Conservation (phyloP, 768 basidiomycete species). For the Multifurca ochricompacta region DNA sequence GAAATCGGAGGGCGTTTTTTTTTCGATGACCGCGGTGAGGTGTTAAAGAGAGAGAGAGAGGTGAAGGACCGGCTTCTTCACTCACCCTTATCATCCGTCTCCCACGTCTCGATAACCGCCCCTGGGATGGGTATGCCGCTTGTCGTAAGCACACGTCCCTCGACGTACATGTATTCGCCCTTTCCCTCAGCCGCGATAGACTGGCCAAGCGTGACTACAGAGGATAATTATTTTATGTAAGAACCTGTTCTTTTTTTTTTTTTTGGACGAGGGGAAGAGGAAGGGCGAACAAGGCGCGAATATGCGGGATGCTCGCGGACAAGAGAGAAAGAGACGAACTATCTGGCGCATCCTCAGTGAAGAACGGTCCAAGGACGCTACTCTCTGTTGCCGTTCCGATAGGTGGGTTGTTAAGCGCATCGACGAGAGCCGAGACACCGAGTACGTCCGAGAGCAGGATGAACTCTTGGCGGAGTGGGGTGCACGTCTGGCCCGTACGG, state of each 20-base stretch:
- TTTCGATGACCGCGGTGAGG: background rate
- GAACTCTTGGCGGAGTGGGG: slow-evolving; percentile 58
- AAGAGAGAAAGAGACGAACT: slow-evolving; percentile 35
- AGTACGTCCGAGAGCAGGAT: slow-evolving; percentile 80
- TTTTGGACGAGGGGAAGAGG: background rate
- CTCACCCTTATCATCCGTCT: slow-evolving; percentile 57
- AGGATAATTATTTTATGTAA: background rate
- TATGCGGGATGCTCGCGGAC: too few species aligned
- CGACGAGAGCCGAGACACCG: slow-evolving; percentile 72
- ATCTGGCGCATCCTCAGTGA: slow-evolving; percentile 67
- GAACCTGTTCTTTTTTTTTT: too few species aligned
- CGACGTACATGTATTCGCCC: slow-evolving; percentile 76
- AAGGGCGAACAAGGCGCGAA: background rate
- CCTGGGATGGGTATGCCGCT: slow-evolving; percentile 56
- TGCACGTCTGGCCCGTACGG: slow-evolving; percentile 61
- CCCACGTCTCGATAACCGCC: slow-evolving; percentile 78
- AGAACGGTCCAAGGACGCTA: slow-evolving; percentile 79
- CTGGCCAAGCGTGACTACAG: slow-evolving; percentile 54
- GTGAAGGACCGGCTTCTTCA: slow-evolving; percentile 10
- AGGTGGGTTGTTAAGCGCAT: slow-evolving; percentile 63
- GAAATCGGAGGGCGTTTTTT: slow-evolving; percentile 1
- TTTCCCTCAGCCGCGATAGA: slow-evolving; percentile 84
- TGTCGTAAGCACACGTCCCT: slow-evolving; percentile 55
- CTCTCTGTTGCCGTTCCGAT: slow-evolving; percentile 58
- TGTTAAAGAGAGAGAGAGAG: background rate